Conservation (phyloP, 208 protist genomes). For the Acanthamoeba sp. region DNA sequence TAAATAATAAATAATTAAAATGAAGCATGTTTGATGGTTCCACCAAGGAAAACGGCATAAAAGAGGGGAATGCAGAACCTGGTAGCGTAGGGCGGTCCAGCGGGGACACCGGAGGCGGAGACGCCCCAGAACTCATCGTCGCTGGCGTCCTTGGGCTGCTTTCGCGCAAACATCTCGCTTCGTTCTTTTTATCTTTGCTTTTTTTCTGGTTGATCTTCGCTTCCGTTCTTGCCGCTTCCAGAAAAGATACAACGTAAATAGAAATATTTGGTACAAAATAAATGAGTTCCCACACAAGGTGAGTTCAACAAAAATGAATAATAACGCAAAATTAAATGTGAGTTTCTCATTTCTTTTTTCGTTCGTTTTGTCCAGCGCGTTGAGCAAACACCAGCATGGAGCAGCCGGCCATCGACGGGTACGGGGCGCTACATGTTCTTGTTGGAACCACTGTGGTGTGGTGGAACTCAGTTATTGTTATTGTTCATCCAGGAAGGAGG, state of each 20-base stretch:
- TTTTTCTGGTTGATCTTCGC: not conserved
- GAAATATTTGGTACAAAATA: no score
- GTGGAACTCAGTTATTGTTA: not conserved
- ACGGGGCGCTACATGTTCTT: no score
- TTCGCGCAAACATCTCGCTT: not conserved
- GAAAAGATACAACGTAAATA: no score
- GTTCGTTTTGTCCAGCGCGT: no score
- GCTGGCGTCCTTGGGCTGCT: not conserved
- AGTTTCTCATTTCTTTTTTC: no score
- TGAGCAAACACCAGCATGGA: no score
- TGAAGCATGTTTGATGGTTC: no score
- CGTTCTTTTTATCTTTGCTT: not conserved
- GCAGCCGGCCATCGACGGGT: no score
- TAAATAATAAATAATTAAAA: not conserved
- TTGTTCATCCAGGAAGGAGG: not conserved
- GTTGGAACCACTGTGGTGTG: no score
- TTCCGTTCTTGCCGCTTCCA: not conserved
- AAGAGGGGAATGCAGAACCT: not conserved
- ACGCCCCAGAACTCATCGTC: conserved; percentile 33
- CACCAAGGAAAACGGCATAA: not conserved
- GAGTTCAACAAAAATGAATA: no score
- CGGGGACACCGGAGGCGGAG: not conserved
- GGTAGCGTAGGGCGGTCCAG: not conserved
- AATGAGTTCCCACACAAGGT: no score
- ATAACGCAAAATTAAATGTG: no score